These are phyloP conservation scores for Jackrogersella multiformis DNA, from an alignment of 495 filamentous ascomycete species.

Conservation along the genomic window DNA sequence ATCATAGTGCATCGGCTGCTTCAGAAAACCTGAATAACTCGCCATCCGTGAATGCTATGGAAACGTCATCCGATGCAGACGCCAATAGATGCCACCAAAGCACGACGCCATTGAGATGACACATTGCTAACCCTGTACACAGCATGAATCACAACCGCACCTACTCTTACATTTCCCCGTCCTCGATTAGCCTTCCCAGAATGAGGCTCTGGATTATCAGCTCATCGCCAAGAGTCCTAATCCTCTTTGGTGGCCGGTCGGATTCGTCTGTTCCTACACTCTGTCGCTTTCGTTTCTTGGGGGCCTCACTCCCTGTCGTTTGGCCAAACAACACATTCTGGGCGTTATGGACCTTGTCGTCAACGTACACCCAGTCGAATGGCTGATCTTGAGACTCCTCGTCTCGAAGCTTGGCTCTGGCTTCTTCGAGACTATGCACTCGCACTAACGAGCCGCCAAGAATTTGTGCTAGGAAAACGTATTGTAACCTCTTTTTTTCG, in stretches of 20 bases:
- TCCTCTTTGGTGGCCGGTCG: slow-evolving; percentile 54
- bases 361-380: slow-evolving; percentile 86
- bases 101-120: slow-evolving; percentile 31
- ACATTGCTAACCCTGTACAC: not conserved
- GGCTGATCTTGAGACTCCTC: slow-evolving; percentile 55
- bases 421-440: slow-evolving; percentile 71
- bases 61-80: slow-evolving; percentile 2
- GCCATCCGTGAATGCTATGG: not conserved
- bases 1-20: not conserved
- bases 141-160: not conserved
- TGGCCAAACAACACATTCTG: slow-evolving; percentile 37
- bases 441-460: slow-evolving; percentile 76
- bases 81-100: slow-evolving; percentile 15
- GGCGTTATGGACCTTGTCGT: slow-evolving; percentile 54
- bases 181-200: slow-evolving; percentile 77
- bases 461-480: slow-evolving; percentile 77
- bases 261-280: slow-evolving; percentile 45
- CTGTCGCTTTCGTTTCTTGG: slow-evolving; percentile 58
- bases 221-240: slow-evolving; percentile 79
- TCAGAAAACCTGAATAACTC: not conserved
- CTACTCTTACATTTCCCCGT: slow-evolving; percentile 57
- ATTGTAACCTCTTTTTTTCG: slow-evolving; percentile 65
- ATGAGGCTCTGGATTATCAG: slow-evolving; percentile 94
- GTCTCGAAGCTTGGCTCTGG: slow-evolving; percentile 63
- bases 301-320: slow-evolving; percentile 29